A percentile compares a stretch with the other conserved stretches of the same genome.
These are phyloP conservation scores for Malus hybrid DNA, from an alignment of 331 rosid genomes.

Conservation along the genomic window DNA sequence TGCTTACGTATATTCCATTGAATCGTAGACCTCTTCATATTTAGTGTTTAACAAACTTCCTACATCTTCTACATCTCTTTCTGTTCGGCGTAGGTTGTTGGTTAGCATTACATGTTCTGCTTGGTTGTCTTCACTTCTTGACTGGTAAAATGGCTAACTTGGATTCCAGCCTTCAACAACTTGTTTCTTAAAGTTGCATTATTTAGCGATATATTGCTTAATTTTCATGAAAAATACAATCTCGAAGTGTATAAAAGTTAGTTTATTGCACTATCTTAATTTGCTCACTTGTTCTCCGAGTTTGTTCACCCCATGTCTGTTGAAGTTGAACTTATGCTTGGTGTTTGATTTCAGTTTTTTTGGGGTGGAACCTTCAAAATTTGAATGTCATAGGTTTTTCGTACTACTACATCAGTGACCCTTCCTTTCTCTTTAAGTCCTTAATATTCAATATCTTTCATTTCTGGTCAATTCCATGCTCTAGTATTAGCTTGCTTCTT, in stretches of 20 bases:
- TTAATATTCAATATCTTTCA: background rate
- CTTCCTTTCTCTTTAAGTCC: background rate
- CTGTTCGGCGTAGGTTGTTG: background rate
- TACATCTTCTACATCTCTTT: background rate
- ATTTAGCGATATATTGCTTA: background rate
- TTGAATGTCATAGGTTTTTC: background rate
- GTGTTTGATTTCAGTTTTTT: background rate
- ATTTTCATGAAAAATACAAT: background rate
- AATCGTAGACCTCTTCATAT: background rate
- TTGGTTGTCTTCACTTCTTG: background rate
- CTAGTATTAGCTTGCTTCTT: background rate
- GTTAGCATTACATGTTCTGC: background rate
- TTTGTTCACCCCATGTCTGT: background rate
- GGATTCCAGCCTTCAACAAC: background rate
- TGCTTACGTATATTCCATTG: background rate
- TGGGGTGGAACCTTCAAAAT: constrained; percentile 1
- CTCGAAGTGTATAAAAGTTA: background rate
- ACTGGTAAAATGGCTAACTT: background rate
- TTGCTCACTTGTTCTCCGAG: background rate
- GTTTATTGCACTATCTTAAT: background rate
- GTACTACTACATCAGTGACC: background rate
- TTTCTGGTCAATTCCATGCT: background rate
- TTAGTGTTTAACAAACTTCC: background rate
- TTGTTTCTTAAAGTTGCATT: background rate
- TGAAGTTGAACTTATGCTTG: background rate